phyloP scores from a whole-genome alignment of 441 rosid species.

The Bruguiera hainesii region DNA sequence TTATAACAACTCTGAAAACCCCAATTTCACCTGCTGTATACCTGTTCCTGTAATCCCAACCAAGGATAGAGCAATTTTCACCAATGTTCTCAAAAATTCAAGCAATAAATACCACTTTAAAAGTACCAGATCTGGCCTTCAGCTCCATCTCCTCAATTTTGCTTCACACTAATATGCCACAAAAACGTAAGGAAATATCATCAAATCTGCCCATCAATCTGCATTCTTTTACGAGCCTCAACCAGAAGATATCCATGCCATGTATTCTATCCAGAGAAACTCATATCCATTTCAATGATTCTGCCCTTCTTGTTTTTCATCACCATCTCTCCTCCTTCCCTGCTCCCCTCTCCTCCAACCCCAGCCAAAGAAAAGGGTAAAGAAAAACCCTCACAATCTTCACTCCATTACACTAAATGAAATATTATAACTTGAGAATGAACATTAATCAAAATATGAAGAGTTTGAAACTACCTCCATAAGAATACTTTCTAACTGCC shows the following conservation, averaged over 20 bases:
- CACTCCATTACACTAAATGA: no score
- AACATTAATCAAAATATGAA: neutral
- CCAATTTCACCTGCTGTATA: neutral
- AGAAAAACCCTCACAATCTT: no score
- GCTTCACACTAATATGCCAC: neutral
- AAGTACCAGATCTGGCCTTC: neutral
- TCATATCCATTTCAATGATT: neutral
- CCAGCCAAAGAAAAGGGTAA: no score
- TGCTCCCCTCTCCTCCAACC: no score
- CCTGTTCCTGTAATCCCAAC: neutral
- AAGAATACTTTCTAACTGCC: conserved; percentile 41
- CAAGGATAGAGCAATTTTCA: neutral
- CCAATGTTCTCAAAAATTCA: neutral
- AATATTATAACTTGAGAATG: neutral
- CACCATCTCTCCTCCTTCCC: no score
- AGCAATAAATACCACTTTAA: neutral
- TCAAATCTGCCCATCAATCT: neutral
- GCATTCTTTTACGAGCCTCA: neutral
- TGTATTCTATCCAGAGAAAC: neutral
- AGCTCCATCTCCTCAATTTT: neutral
- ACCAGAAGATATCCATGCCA: neutral
- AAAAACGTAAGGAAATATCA: neutral
- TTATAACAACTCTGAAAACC: no score
- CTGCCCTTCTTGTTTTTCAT: no score
- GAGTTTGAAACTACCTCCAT: conserved; percentile 37